Base-by-base conservation (phyloP, 306 rosid genomes). In the Trifolium fragiferum region DNA sequence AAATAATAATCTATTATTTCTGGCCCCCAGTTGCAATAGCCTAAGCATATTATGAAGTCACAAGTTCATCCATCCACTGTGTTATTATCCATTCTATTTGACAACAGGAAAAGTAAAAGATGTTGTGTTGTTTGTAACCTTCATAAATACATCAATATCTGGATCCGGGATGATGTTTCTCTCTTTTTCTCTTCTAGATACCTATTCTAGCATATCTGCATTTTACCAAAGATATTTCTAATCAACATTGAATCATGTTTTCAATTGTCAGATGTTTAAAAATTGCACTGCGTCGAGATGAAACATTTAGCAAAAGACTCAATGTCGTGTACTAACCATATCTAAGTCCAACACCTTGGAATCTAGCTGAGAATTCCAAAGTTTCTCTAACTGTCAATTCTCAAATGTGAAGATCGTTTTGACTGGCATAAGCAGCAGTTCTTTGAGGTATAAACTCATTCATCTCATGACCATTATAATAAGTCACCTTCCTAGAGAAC, bases 11-110 rank as follows among this genome's bases (percentile, higher is more conserved):
- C 97, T 46, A 90, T 81, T 6, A 84, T 73, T 86, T 86, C 64
- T 90, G 89, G 54, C 91, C 96, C 79, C 85, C 87, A 47, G 83
- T 54, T 55, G 92, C 88, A 33, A 80, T 62, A 44, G 96, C 97
- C 96, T 92, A 74, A 47, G 72, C 20, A 59, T 59, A 77, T 82
- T 16, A 20, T 47, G 19, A 47, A 30, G 30, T 54, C 33, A 81
- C 10, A 73, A 62, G 64, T 25, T 55, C n/a, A n/a, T n/a, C n/a
- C 33, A 74, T 32, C 53, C 32, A 70, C 6, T 8, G 8, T 10
- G 15, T 23, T 18, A 19, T 72, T 32, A 65, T 47, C 9, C 9
- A 38, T 59, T 59, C 14, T 59, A 59, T 27, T 59, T 7, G 66
- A 27, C 27, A 59, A 30, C 30, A 27, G 41, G 41, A 30, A 53